Conservation (phyloP, 1,139 yeast species). For the Pichia sp. region DNA sequence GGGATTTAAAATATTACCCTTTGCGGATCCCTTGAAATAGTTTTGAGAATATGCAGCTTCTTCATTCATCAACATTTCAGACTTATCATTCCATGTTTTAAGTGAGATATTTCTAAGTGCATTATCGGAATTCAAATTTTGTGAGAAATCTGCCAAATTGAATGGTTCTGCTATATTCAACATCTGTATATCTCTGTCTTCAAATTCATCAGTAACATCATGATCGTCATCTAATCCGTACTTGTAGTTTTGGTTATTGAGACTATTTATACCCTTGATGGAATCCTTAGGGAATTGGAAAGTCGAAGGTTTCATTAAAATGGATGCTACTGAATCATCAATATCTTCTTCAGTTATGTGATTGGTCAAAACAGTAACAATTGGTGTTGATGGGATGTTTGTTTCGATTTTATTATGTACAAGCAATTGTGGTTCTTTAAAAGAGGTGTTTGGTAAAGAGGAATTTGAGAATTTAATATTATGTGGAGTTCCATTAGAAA, state of each 20-base stretch:
- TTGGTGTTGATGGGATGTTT: neutral
- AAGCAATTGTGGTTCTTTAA: too few relatives aligned
- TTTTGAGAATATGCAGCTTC: neutral
- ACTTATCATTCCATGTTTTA: conserved; percentile 6
- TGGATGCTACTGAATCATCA: neutral
- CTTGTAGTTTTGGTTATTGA: neutral
- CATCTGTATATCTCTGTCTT: conserved; percentile 9
- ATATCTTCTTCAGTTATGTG: conserved; percentile 5
- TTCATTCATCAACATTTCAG: neutral
- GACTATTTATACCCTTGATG: neutral
- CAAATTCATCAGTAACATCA: neutral
- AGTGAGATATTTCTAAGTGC: conserved; percentile 2
- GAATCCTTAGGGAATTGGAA: conserved; percentile 6
- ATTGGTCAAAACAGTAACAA: neutral
- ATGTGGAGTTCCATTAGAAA: neutral
- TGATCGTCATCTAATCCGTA: neutral
- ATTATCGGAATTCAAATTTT: neutral
- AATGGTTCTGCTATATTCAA: conserved; percentile 16
- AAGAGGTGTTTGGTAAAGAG: too few relatives aligned
- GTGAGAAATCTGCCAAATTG: neutral
- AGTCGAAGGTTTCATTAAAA: neutral
- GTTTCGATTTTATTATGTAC: too few relatives aligned
- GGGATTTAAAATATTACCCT: neutral
- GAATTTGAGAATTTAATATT: neutral
- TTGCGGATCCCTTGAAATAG: neutral